Base-by-base conservation (phyloP, 106 monocot genomes). In the Acorus gramineus region DNA sequence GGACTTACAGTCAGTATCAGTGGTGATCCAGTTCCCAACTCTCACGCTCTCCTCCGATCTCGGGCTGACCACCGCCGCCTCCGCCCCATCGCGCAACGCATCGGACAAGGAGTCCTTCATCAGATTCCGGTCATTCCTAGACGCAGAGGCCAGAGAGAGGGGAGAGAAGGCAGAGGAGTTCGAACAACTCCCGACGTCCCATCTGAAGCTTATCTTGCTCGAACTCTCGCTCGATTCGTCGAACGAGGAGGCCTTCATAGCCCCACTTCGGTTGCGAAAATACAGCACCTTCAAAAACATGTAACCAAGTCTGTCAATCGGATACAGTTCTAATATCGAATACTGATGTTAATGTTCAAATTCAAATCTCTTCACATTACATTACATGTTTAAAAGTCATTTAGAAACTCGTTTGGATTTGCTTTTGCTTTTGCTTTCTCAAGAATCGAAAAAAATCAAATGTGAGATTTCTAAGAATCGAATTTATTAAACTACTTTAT, bases 131-230 rank as follows among this genome's bases (percentile, higher is more conserved):
- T 65, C 63, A 3, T 10, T 53, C 57, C 47, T 46, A 0, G 67
- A 62, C 7, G 70, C 3, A 0, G 52, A 44, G 67, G 44, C 5
- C 10, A 61, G 3, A 1, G 78, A 70, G 8, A 59, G n/a, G 0
- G 75, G 75, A 43, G 83, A 83, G 45, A 61, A 69, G 7, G 66
- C 68, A 3, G 86, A 82, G 4, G 74, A 42, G 9, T 70, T 65
- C 11, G 86, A 79, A 60, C 82, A 82, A 62, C 82, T 82, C 7
- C 70, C 76, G 47, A 66, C 78, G 65, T 86, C 85, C 81, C 85
- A 86, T 55, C 59, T 73, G 59, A 79, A 79, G 70, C 82, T 86
- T 3, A 79, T 73, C 53, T 79, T 82, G 57, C 86, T 74, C 5
- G 82, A 82, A 11, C 43, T 71, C 3, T 69, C 61, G 53, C 78